Conservation (phyloP, 2,329 filamentous ascomycete genomes). For the Cercospora zeae-maydis region DNA sequence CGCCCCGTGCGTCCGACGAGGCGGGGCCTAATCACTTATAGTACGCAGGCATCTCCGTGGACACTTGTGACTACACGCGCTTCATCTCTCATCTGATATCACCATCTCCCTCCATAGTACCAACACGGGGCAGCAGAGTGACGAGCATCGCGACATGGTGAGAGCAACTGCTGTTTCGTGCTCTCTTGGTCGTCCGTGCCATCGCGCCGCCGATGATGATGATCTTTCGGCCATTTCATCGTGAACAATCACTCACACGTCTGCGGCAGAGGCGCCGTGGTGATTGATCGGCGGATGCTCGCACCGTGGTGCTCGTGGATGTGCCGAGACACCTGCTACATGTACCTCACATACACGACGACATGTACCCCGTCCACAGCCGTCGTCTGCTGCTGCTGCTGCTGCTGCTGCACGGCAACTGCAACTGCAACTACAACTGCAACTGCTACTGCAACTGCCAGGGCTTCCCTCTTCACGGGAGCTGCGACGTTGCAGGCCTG, state of each 20-base stretch:
- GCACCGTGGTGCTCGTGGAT: constrained; percentile 10
- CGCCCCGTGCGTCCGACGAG: not conserved
- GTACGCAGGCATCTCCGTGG: not conserved
- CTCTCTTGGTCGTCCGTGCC: not conserved
- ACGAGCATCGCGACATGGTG: not conserved
- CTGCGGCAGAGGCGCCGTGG: constrained; percentile 3
- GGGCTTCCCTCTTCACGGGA: not conserved
- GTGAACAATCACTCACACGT: not conserved
- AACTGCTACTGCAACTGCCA: no score
- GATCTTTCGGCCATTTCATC: not conserved
- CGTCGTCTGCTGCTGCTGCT: no score
- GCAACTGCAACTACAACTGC: no score
- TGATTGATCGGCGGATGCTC: constrained; percentile 1
- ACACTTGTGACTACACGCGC: no score
- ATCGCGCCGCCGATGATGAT: not conserved
- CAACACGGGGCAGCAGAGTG: not conserved
- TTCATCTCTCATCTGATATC: not conserved
- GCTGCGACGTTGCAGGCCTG: not conserved
- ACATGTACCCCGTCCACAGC: constrained; percentile 14
- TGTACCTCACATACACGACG: no score
- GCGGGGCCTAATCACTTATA: no score
- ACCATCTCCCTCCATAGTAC: not conserved
- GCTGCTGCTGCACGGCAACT: no score
- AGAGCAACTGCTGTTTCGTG: not conserved
- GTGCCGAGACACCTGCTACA: constrained; percentile 14